Conservation (phyloP, 1,284 basidiomycete species). For the Sporisorium exsertum region DNA sequence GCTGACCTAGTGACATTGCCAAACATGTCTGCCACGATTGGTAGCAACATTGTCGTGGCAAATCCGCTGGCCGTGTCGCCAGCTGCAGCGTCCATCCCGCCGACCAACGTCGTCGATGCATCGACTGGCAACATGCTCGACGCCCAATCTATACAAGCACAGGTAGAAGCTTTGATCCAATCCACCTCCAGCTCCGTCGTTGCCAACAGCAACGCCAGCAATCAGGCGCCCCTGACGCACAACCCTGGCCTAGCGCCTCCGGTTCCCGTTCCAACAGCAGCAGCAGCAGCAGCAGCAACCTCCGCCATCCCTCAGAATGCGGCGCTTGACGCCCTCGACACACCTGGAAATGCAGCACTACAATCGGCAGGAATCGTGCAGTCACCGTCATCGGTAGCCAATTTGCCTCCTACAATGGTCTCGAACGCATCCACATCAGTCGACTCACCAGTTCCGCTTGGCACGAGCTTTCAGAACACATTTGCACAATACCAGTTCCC, state of each 20-base stretch:
- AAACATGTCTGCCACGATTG: not conserved
- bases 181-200: constrained; percentile 37
- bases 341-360: not conserved
- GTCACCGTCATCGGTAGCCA: not conserved
- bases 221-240: constrained; percentile 1
- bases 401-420: not conserved
- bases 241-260: not conserved
- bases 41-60: not conserved
- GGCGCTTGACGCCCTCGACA: not conserved
- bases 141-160: constrained; percentile 42
- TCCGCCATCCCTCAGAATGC: not conserved
- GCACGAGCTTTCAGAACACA: constrained; percentile 41
- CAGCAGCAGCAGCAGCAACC: not conserved
- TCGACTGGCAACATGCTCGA: constrained; percentile 24
- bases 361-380: constrained; percentile 1
- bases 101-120: not conserved
- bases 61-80: not conserved
- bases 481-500: constrained; percentile 50
- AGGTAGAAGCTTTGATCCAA: constrained; percentile 41
- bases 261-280: not conserved
- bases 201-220: not conserved
- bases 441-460: constrained; percentile 3
- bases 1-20: constrained; percentile 3
- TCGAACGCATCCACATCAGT: constrained; percentile 5
- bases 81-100: constrained; percentile 1